A percentile compares a stretch with the other conserved stretches of the same genome.
Evolutionary conservation across 352 stramenopile species (phyloP).

Genomic region (Pythium scleroteichum): DNA sequence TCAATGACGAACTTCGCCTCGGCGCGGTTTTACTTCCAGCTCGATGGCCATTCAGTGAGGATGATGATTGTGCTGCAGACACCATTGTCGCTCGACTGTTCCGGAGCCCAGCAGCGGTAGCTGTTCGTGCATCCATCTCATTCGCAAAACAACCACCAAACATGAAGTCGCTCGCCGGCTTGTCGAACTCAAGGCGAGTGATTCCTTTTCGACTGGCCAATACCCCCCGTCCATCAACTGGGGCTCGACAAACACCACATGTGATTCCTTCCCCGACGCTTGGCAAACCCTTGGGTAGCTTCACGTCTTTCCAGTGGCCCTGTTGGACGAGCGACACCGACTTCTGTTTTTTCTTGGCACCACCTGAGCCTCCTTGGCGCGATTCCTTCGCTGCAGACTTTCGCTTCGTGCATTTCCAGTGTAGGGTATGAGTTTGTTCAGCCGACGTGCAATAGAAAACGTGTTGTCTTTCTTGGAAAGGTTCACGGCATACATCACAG

Average conservation of each 20-base stretch:
- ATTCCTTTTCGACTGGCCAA: slow-evolving; percentile 56
- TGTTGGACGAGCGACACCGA: slow-evolving; percentile 52
- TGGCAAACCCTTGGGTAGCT: slow-evolving; percentile 49
- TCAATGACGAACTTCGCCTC: slow-evolving; percentile 1
- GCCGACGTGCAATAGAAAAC: slow-evolving; percentile 68
- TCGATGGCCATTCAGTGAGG: neutral
- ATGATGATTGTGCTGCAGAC: neutral
- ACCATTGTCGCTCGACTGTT: slow-evolving; percentile 8
- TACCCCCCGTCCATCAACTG: slow-evolving; percentile 55
- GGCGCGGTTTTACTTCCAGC: slow-evolving; percentile 10
- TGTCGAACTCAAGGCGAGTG: slow-evolving; percentile 50
- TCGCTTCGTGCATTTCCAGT: slow-evolving; percentile 81
- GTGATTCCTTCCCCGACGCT: slow-evolving; percentile 54
- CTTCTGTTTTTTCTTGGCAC: slow-evolving; percentile 61
- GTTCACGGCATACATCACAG: slow-evolving; percentile 69
- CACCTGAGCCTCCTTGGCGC: slow-evolving; percentile 14
- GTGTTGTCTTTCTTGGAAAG: slow-evolving; percentile 75
- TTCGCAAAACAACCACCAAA: slow-evolving; percentile 69
- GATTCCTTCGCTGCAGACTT: slow-evolving; percentile 32
- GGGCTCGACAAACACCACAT: slow-evolving; percentile 54
- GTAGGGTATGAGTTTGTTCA: slow-evolving; percentile 51
- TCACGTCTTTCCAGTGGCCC: slow-evolving; percentile 56
- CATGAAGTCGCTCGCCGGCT: slow-evolving; percentile 62
- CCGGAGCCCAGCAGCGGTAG: slow-evolving; percentile 8
- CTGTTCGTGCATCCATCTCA: slow-evolving; percentile 21